phyloP scores from a whole-genome alignment of 2,329 filamentous ascomycete genomes.

The Lecanosticta acicola region DNA sequence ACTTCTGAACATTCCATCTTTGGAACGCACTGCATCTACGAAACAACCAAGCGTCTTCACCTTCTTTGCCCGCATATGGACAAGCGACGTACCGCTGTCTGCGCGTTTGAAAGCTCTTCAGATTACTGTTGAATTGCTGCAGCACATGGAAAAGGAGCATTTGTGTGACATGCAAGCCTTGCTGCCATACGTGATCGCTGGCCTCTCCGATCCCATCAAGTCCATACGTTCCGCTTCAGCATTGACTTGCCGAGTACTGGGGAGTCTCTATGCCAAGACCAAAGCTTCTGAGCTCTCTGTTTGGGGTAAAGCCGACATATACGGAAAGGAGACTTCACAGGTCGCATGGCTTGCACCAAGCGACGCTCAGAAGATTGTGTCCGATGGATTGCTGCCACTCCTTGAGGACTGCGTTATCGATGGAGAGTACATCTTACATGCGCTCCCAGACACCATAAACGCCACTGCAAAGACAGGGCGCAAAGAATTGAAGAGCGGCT shows the following conservation, averaged over 20 bases:
- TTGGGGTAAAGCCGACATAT: constrained; percentile 60
- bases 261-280: constrained; percentile 8
- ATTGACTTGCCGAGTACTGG: constrained; percentile 11
- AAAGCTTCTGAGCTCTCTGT: constrained; percentile 8
- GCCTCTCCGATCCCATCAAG: constrained; percentile 49
- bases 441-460: constrained; percentile 57
- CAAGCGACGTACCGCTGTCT: constrained; percentile 9
- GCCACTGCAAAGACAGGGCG: constrained; percentile 19
- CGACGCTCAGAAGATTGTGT: constrained; percentile 56
- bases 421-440: constrained; percentile 59
- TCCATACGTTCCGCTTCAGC: constrained; percentile 46
- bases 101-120: constrained; percentile 15
- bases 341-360: constrained; percentile 55
- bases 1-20: constrained; percentile 12
- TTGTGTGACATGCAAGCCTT: constrained; percentile 62
- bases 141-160: constrained; percentile 6
- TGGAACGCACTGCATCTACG: constrained; percentile 10
- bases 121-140: constrained; percentile 11
- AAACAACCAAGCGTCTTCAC: constrained; percentile 15
- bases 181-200: constrained; percentile 72
- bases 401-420: constrained; percentile 86
- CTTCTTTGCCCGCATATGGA: constrained; percentile 19
- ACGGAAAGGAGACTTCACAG: constrained; percentile 50
- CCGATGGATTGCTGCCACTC: constrained; percentile 62
- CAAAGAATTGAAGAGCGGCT: constrained; percentile 53